These are phyloP conservation scores for Wickerhamomyces kurtzmanii DNA, from an alignment of 805 yeast species.

Conservation along the genomic window DNA sequence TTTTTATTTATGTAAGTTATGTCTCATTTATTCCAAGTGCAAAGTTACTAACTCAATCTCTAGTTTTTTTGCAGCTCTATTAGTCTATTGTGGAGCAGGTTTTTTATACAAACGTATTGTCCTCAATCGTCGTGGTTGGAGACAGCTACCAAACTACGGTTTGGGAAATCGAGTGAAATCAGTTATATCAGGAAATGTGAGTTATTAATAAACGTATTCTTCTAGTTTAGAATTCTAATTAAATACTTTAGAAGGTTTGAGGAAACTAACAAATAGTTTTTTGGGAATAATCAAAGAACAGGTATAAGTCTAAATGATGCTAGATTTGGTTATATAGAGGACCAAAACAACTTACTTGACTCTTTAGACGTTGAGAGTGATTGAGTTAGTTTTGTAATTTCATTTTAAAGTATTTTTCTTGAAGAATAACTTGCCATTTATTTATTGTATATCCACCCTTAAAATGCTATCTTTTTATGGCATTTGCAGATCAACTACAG, in stretches of 20 bases:
- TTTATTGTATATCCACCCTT: too few species aligned
- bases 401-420: too few species aligned
- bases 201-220: constrained; percentile 4
- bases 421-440: too few species aligned
- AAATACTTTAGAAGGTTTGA: background rate
- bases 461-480: too few species aligned
- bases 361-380: constrained; percentile 22
- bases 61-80: constrained; percentile 24
- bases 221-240: background rate
- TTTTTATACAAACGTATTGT: constrained; percentile 23
- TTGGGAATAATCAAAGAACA: constrained; percentile 1
- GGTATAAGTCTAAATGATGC: constrained; percentile 13
- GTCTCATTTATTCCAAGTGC: too few species aligned
- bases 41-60: constrained; percentile 7
- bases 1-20: constrained; percentile 40
- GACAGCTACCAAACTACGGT: constrained; percentile 20
- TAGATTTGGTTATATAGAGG: constrained; percentile 26
- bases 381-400: too few species aligned
- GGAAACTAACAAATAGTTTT: background rate
- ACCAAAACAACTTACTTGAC: constrained; percentile 29
- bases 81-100: constrained; percentile 34
- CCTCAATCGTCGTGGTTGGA: constrained; percentile 25
- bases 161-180: constrained; percentile 14
- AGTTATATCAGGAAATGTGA: constrained; percentile 16
- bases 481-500: too few species aligned